Evolutionary conservation across 805 yeast genomes (phyloP).

Genomic region (Kuraishia hungarica): DNA sequence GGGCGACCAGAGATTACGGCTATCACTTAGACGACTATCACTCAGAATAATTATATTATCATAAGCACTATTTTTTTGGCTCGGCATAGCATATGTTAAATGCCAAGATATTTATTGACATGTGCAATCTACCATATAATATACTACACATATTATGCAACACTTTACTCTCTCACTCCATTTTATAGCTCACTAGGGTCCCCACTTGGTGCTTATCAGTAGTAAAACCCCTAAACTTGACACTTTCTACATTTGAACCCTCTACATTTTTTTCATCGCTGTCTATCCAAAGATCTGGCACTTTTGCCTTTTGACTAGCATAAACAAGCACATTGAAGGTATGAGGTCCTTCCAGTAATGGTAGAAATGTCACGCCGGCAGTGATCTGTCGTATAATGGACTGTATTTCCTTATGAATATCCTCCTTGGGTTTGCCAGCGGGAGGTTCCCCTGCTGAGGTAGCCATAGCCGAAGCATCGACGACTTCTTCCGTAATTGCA

Average conservation of each 20-base stretch:
- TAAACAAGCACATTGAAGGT: conserved; percentile 83
- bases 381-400: conserved; percentile 83
- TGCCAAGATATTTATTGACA: background rate
- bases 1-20: too few species aligned
- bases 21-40: too few species aligned
- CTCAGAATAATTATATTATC: too few species aligned
- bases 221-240: conserved; percentile 57
- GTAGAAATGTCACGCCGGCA: conserved; percentile 79
- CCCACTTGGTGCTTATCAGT: conserved; percentile 67
- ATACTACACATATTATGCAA: too few species aligned
- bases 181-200: conserved; percentile 56
- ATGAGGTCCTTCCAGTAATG: conserved; percentile 55
- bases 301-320: conserved; percentile 58
- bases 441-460: conserved; percentile 5
- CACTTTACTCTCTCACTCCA: too few species aligned
- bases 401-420: conserved; percentile 70
- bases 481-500: conserved; percentile 22
- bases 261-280: conserved; percentile 47
- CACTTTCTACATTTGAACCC: conserved; percentile 51
- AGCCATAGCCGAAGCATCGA: too few species aligned
- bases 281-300: conserved; percentile 84
- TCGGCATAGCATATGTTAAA: too few species aligned
- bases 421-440: conserved; percentile 27
- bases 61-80: too few species aligned
- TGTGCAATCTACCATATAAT: background rate